Base-by-base conservation (phyloP, 1,139 yeast genomes). In the Hansenula lynferdii region DNA sequence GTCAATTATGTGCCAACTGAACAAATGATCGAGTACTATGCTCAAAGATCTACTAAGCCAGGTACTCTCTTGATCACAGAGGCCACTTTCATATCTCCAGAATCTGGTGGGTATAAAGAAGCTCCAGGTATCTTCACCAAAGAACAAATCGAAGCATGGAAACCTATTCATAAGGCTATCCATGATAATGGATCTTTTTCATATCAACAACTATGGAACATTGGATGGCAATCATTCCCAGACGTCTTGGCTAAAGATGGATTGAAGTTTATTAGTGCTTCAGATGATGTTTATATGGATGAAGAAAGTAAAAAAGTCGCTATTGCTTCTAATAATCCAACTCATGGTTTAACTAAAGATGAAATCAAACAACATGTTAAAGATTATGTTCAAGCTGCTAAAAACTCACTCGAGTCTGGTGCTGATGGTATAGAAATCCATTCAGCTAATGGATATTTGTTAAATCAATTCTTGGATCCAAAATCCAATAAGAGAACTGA, bases 391-490 rank as follows among this genome's bases (percentile, higher is more conserved):
- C 45, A 48, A 5, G 77, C 78, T 7, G 78, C 79, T 19, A 61
- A 61, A 47, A 64, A 37, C 17, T 46, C 60, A 10, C 47, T 62
- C 32, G 64, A 54, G 7, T 82, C 83, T 5, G 87, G 89, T 12
- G 78, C 80, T 44, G 90, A 83, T 54, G 79, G 78, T 48, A 70
- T 83, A 29, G 86, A 83, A 58, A 54, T 83, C 41, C 90, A 82
- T 52, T 65, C 64, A 34, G 90, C 87, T 14, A 79, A 82, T 58
- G 89, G 89, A 11, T 82, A 78, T 58, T 62, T 83, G 38, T 52
- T 80, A 35, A 80, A 80, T 59, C 80, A 76, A 56, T 81, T 82
- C 56, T 55, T 80, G 35, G 70, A 70, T 42, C 66, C 64, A 32
- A 49, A 57, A 30, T 58, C 76, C 31, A 83, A 83, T 62, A 52